These are phyloP conservation scores for Penicillium sp. DNA, from an alignment of 2,329 filamentous ascomycete genomes.

Conservation along the genomic window DNA sequence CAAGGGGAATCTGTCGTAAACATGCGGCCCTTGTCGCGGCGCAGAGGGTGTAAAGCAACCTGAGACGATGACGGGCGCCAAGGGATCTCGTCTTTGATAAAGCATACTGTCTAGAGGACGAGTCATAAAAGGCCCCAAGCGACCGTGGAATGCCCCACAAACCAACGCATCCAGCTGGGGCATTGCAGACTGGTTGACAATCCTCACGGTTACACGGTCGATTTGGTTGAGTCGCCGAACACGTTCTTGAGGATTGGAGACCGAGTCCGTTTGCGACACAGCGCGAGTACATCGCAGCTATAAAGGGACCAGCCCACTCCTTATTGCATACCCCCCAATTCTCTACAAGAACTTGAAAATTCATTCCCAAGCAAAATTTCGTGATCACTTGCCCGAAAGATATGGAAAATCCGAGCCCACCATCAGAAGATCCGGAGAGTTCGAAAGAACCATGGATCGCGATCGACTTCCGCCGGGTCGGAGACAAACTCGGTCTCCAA, in stretches of 20 bases:
- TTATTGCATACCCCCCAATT: background rate
- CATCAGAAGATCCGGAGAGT: background rate
- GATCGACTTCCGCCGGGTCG: background rate
- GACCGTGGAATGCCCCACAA: background rate
- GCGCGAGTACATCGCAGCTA: background rate
- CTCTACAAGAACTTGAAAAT: background rate
- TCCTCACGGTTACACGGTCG: constrained; percentile 42
- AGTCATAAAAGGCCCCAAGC: background rate
- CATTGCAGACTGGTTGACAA: background rate
- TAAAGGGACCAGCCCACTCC: background rate
- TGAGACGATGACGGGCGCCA: background rate
- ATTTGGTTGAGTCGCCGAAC: constrained; percentile 51
- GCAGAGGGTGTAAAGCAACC: too few species aligned
- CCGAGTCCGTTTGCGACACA: background rate
- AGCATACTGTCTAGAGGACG: background rate
- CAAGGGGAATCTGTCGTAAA: too few species aligned
- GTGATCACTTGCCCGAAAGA: background rate
- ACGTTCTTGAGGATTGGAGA: constrained; percentile 2
- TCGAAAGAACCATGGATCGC: background rate
- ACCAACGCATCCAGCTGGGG: background rate
- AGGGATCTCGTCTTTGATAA: background rate
- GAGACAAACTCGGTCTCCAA: background rate
- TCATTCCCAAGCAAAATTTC: background rate
- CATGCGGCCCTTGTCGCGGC: too few species aligned
- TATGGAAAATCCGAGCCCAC: background rate